Base-by-base conservation (phyloP, 1,139 yeast species). In the Kodamaea arcana region DNA sequence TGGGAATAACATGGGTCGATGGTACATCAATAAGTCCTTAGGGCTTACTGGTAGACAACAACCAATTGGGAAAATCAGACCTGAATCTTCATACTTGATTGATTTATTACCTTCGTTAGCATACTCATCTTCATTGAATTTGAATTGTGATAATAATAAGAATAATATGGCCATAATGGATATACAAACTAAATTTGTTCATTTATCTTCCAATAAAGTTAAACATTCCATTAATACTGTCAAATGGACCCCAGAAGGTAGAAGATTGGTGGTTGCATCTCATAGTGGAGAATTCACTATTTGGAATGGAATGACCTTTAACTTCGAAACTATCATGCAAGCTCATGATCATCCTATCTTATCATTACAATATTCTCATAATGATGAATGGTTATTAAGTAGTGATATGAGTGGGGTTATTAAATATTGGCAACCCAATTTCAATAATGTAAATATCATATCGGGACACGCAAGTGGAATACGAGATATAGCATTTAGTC, bases 401-500 rank as follows among this genome's bases (percentile, higher is more conserved):
- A 96, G 96, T 26, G 98, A 92, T 59, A 94, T 88, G 51, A 90
- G 83, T 40, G 99, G 98, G 22, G 71, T 73, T 9, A 75, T 92
- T 50, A 92, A 92, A 63, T 92, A 84, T 54, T 94, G 98, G 97
- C 97, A 92, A 60, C 95, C 97, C 6, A 92, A 94, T 60, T 87
- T 92, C 66, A 92, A 92, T 60, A 92, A 92, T 64, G 97, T 94
- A 31, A 88, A 90, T 56, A 85, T 86, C 40, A 62, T 92, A 26
- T 70, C 75, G 35, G 95, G 87, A 0, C 98, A 92, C 56, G 65
- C 72, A 9, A 84, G 87, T 57, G 87, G 88, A 11, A 76, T 92
- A 24, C 72, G 95, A 45, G 97, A 87, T 50, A 74, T 92, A 26
- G 82, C 94, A 8, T 90, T 94, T 58, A 78, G 94, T 31, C 96